Evolutionary conservation across 2,329 filamentous ascomycete genomes (phyloP).

Genomic region (Cryoendolithus antarcticus): DNA sequence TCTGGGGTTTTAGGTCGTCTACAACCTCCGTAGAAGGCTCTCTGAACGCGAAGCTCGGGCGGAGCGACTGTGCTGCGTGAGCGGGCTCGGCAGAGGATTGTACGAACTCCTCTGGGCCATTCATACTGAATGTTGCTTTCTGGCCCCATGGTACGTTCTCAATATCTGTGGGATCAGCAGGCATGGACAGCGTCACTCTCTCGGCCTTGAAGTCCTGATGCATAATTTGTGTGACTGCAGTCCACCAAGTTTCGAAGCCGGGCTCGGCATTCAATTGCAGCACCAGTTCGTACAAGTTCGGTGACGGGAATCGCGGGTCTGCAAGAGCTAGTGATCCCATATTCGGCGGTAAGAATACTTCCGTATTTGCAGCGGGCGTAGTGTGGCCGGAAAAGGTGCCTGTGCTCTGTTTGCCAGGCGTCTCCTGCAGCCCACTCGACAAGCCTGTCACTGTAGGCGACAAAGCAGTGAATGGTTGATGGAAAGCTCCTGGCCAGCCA

Average conservation of each 20-base stretch:
- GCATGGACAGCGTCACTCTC: slow-evolving; percentile 71
- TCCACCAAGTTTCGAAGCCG: slow-evolving; percentile 87
- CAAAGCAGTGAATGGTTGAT: slow-evolving; percentile 51
- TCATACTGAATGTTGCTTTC: slow-evolving; percentile 72
- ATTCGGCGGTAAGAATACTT: slow-evolving; percentile 26
- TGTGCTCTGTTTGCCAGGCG: slow-evolving; percentile 21
- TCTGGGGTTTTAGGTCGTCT: slow-evolving; percentile 13
- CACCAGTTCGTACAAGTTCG: slow-evolving; percentile 77
- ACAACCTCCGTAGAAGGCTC: slow-evolving; percentile 15
- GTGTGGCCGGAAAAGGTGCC: slow-evolving; percentile 30
- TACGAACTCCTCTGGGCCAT: slow-evolving; percentile 25
- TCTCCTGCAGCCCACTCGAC: slow-evolving; percentile 23
- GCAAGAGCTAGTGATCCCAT: slow-evolving; percentile 20
- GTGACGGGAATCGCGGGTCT: slow-evolving; percentile 58
- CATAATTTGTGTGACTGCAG: slow-evolving; percentile 71
- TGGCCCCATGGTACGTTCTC: slow-evolving; percentile 98
- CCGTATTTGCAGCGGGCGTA: slow-evolving; percentile 31
- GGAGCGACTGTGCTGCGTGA: slow-evolving; percentile 5
- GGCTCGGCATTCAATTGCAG: slow-evolving; percentile 73
- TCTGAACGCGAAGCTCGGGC: slow-evolving; percentile 11
- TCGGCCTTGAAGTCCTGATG: slow-evolving; percentile 73
- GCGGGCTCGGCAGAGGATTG: slow-evolving; percentile 9
- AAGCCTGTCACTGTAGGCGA: slow-evolving; percentile 47
- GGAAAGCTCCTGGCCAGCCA: slow-evolving; percentile 37
- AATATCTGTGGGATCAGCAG: slow-evolving; percentile 81